These are phyloP conservation scores for Tylopilus rubrobrunneus DNA, from an alignment of 768 basidiomycete species.

Conservation along the genomic window DNA sequence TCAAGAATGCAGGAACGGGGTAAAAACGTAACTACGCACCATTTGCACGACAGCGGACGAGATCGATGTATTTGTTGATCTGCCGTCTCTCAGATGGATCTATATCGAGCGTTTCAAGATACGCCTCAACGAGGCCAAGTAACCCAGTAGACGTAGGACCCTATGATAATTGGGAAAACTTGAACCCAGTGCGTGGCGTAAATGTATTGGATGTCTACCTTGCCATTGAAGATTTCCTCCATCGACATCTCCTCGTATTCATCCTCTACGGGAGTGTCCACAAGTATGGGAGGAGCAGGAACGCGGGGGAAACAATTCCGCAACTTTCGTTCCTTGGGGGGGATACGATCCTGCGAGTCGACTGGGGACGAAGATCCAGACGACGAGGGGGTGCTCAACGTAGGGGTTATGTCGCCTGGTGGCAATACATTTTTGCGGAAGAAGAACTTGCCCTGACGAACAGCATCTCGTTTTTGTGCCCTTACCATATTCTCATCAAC, in stretches of 20 bases:
- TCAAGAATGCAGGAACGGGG: conserved; percentile 1
- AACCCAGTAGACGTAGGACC: conserved; percentile 72
- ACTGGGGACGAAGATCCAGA: conserved; percentile 39
- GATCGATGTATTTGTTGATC: conserved; percentile 74
- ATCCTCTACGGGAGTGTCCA: conserved; percentile 58
- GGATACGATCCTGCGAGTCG: conserved; percentile 30
- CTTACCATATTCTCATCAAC: conserved; percentile 96
- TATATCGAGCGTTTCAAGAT: conserved; percentile 83
- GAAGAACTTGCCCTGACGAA: conserved; percentile 70
- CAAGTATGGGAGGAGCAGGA: conserved; percentile 43
- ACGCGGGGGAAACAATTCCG: conserved; percentile 68
- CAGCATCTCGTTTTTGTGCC: conserved; percentile 83
- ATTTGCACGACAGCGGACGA: conserved; percentile 74
- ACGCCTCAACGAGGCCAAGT: conserved; percentile 74
- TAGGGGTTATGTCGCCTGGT: conserved; percentile 35
- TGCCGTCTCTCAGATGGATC: conserved; percentile 52
- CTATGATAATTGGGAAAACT: conserved; percentile 33
- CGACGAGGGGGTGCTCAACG: conserved; percentile 43
- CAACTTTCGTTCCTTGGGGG: conserved; percentile 59
- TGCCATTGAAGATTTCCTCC: conserved; percentile 93
- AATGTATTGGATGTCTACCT: conserved; percentile 41
- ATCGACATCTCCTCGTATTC: conserved; percentile 94
- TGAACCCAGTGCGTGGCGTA: neutral
- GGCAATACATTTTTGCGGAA: conserved; percentile 88
- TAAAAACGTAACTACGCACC: conserved; percentile 44